A percentile compares a stretch with the other conserved stretches of the same genome.
These are phyloP conservation scores for Aureobasidium uvarum DNA, from an alignment of 2,329 filamentous ascomycete genomes.

Conservation along the genomic window DNA sequence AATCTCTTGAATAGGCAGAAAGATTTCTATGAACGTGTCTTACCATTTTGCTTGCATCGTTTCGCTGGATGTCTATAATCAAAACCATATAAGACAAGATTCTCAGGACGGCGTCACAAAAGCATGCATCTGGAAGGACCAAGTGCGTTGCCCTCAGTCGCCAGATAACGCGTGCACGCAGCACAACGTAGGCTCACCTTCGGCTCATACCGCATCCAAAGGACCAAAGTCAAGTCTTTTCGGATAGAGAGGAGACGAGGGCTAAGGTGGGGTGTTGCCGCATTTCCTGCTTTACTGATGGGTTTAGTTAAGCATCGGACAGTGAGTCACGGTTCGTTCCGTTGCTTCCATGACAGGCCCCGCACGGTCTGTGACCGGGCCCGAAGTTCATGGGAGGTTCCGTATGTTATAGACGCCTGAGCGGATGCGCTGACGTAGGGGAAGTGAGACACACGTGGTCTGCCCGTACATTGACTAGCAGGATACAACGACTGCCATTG, in stretches of 20 bases:
- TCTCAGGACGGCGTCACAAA: neutral
- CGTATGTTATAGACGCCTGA: neutral
- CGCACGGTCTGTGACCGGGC: slow-evolving; percentile 10
- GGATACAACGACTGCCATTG: neutral
- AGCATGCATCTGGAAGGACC: neutral
- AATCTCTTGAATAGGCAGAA: no score
- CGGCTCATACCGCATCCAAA: neutral
- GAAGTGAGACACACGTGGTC: neutral
- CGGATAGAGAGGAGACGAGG: neutral
- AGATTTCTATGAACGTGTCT: neutral
- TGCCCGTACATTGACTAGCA: neutral
- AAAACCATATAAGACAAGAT: neutral
- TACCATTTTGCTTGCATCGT: neutral
- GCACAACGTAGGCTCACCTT: neutral
- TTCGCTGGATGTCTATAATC: neutral
- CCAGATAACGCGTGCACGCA: slow-evolving; percentile 1
- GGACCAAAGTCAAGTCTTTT: neutral
- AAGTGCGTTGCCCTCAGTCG: neutral
- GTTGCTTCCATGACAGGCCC: slow-evolving; percentile 3
- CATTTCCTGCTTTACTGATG: neutral
- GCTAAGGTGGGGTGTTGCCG: neutral
- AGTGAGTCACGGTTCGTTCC: slow-evolving; percentile 3
- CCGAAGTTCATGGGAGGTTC: slow-evolving; percentile 1
- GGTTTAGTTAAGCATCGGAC: neutral
- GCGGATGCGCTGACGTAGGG: neutral